These are phyloP conservation scores for Antrodiella citrinella DNA, from an alignment of 768 basidiomycete species.

Conservation along the genomic window DNA sequence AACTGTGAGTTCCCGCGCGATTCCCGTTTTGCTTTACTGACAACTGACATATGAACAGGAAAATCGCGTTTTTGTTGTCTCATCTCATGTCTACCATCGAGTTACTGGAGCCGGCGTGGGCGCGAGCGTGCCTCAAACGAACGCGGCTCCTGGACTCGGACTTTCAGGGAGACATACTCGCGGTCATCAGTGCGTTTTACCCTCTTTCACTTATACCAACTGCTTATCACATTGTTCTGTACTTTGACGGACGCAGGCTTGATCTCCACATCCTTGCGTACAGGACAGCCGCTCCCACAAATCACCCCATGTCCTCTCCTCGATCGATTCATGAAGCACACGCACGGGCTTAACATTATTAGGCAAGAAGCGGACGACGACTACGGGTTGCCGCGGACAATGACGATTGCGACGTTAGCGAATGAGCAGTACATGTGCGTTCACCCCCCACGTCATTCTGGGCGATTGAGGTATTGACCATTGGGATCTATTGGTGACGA, in stretches of 20 bases:
- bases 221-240: not conserved
- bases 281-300: constrained; percentile 72
- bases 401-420: constrained; percentile 67
- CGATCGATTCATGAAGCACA: constrained; percentile 36
- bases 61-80: constrained; percentile 60
- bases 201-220: not conserved
- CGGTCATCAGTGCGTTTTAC: constrained; percentile 65
- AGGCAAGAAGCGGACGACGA: constrained; percentile 67
- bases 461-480: not conserved
- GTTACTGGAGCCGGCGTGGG: constrained; percentile 71
- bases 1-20: constrained; percentile 38
- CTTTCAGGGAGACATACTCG: constrained; percentile 80
- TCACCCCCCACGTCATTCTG: not conserved
- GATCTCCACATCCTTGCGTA: constrained; percentile 68
- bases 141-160: constrained; percentile 70
- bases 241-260: constrained; percentile 38
- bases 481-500: not conserved
- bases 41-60: constrained; percentile 28
- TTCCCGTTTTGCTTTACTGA: not conserved
- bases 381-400: constrained; percentile 59
- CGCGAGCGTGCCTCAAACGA: constrained; percentile 63
- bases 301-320: constrained; percentile 72
- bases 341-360: constrained; percentile 59
- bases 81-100: constrained; percentile 68
- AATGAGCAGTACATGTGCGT: constrained; percentile 75